Percentiles rank a stretch among this genome's conserved stretches.
Evolutionary conservation across 1,284 basidiomycete genomes (phyloP).

Genomic region (Somion occarium): DNA sequence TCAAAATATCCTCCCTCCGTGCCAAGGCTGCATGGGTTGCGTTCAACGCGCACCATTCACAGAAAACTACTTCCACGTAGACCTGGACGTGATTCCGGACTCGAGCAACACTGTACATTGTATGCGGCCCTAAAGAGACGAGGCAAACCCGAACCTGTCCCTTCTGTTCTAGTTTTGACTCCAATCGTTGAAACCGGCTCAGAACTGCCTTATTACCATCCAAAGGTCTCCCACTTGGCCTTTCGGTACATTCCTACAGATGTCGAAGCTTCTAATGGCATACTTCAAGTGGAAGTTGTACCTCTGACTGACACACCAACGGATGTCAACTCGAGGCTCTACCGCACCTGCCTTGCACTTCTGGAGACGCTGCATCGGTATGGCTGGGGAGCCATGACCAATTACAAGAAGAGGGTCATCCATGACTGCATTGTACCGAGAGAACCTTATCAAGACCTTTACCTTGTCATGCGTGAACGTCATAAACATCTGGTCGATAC

Average conservation of each 20-base stretch:
- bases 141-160: slow-evolving; percentile 18
- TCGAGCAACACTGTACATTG: slow-evolving; percentile 76
- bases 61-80: slow-evolving; percentile 68
- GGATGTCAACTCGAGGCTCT: slow-evolving; percentile 59
- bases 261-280: neutral
- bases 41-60: slow-evolving; percentile 43
- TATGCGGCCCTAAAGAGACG: slow-evolving; percentile 31
- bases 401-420: slow-evolving; percentile 82
- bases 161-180: slow-evolving; percentile 54
- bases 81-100: slow-evolving; percentile 57
- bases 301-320: slow-evolving; percentile 45
- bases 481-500: slow-evolving; percentile 71
- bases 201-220: slow-evolving; percentile 76
- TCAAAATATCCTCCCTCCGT: slow-evolving; percentile 29
- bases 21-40: slow-evolving; percentile 38
- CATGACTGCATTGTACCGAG: slow-evolving; percentile 82
- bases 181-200: slow-evolving; percentile 45
- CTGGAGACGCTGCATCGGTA: slow-evolving; percentile 84
- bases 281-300: slow-evolving; percentile 50
- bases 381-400: slow-evolving; percentile 74
- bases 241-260: slow-evolving; percentile 48
- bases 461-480: slow-evolving; percentile 79
- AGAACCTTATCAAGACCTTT: slow-evolving; percentile 86
- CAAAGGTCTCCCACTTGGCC: slow-evolving; percentile 65
- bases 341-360: slow-evolving; percentile 76